Base-by-base conservation (phyloP, 2,329 filamentous ascomycete species). In the Lithohypha guttulata region DNA sequence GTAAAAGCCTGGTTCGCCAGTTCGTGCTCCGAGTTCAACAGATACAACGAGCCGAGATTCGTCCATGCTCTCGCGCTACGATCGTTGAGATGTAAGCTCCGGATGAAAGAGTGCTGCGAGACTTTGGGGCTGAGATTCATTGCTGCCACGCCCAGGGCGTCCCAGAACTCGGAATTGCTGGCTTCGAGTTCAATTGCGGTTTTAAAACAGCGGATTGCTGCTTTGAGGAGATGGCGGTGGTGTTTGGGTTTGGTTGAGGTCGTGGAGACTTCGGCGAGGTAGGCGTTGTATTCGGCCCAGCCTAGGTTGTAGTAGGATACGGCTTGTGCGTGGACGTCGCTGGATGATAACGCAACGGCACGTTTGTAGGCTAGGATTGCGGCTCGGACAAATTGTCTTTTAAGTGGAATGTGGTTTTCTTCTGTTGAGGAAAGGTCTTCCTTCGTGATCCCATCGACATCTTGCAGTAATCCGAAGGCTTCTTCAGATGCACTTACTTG, bases 241-340 rank as follows among this genome's bases (percentile, higher is more conserved):
- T 71, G 80, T 53, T 76, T 77, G 13, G 30, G 47, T 11, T 34
- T 30, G 13, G 6, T 5, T 23, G 63, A 65, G 32, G 70, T 53
- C 25, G 2, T 60, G 10, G 29, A 7, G 6, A 38, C 34, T 55
- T 1, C 38, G 58, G 56, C 23, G 70, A 71, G 14, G 54, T 93
- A 84, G 1, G 86, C 83, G 30, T 81, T 75, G 55, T 91, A 77
- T 58, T 98, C 91, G 1, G 84, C 83, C 84, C 87, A 96, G 28
- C 91, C 91, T 13, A 98, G 68, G 53, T 98, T 98, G 61, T 94
- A 98, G 71, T 89, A 91, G 0, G 87, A 84, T n/a, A 96, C 84
- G 1, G 91, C 84, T 60, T 93, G 87, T 3, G 89, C 87, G 57
- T 95, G 84, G 6, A 75, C 58, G 54, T 98, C 87, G 42, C 78